These are phyloP conservation scores for Baudoinia panamericana DNA, from an alignment of 495 filamentous ascomycete species.

Conservation along the genomic window DNA sequence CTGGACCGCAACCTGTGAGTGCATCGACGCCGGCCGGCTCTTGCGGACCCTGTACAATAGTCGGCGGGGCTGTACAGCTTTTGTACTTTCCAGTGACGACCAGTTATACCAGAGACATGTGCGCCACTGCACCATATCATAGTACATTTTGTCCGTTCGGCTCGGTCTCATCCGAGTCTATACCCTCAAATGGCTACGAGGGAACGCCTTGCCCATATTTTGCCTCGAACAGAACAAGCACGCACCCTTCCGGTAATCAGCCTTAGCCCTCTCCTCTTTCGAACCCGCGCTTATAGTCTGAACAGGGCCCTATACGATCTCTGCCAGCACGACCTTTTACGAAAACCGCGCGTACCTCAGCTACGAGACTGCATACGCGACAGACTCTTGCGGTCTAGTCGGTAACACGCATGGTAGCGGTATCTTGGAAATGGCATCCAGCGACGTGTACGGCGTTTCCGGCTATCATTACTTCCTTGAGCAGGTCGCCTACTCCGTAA, in stretches of 20 bases:
- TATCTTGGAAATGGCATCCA: conserved; percentile 5
- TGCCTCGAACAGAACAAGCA: conserved; percentile 1
- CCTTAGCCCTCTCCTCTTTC: too few species aligned
- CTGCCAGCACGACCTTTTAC: conserved; percentile 7
- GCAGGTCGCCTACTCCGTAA: conserved; percentile 7
- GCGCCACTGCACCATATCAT: not conserved
- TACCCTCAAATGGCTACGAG: too few species aligned
- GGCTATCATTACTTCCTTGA: conserved; percentile 2
- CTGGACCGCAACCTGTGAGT: not conserved
- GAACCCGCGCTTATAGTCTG: too few species aligned
- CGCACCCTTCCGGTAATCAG: conserved; percentile 3
- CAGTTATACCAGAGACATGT: conserved; percentile 6
- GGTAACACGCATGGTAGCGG: conserved; percentile 2
- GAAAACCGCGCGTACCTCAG: conserved; percentile 11
- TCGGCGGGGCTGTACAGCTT: conserved; percentile 5
- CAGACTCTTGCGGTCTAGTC: conserved; percentile 4
- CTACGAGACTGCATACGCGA: conserved; percentile 6
- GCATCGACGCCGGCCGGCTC: not conserved
- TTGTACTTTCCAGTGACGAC: conserved; percentile 13
- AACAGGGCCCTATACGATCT: conserved; percentile 3
- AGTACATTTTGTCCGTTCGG: not conserved
- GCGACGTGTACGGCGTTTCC: conserved; percentile 8
- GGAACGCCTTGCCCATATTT: not conserved
- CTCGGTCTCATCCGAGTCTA: not conserved
- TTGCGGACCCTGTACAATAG: conserved; percentile 9